A percentile compares a stretch with the other conserved stretches of the same genome.
Conservation (phyloP, 306 rosid species). For the Rubus parviflorus region DNA sequence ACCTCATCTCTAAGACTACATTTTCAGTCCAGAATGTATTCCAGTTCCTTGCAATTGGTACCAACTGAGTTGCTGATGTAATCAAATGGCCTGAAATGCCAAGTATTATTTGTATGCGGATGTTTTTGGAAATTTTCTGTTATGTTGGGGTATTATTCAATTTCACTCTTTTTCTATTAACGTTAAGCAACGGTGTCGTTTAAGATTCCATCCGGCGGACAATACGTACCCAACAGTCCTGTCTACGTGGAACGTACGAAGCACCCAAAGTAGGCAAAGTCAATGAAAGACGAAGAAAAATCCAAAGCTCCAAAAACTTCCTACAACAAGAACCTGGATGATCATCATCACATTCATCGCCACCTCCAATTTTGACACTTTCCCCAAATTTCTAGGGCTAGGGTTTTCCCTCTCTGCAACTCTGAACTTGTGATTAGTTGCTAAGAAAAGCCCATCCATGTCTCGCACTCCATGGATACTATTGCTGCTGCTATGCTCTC, state of each 20-base stretch:
- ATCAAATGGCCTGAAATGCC: too few species aligned
- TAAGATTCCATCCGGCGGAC: background rate
- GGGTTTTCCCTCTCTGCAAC: slow-evolving; percentile 14
- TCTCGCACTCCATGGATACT: slow-evolving; percentile 23
- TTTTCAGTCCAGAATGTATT: too few species aligned
- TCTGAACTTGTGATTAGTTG: background rate
- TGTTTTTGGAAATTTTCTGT: too few species aligned
- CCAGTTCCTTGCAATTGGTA: too few species aligned
- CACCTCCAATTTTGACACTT: background rate
- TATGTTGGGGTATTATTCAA: too few species aligned
- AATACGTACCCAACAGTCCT: background rate
- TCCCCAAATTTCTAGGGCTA: slow-evolving; percentile 1
- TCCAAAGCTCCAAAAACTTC: background rate
- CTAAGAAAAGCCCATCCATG: slow-evolving; percentile 31
- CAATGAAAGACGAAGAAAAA: background rate
- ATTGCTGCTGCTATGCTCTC: slow-evolving; percentile 28
- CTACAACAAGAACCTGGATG: background rate
- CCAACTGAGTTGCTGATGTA: too few species aligned
- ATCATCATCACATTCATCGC: background rate
- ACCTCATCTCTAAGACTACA: too few species aligned
- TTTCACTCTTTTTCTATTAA: background rate
- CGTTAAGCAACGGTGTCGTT: background rate
- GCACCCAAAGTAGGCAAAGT: background rate
- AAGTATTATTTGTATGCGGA: too few species aligned
- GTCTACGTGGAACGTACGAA: background rate